Conservation (phyloP, 2,329 filamentous ascomycete species). For the Thermochaetoides dissita region DNA sequence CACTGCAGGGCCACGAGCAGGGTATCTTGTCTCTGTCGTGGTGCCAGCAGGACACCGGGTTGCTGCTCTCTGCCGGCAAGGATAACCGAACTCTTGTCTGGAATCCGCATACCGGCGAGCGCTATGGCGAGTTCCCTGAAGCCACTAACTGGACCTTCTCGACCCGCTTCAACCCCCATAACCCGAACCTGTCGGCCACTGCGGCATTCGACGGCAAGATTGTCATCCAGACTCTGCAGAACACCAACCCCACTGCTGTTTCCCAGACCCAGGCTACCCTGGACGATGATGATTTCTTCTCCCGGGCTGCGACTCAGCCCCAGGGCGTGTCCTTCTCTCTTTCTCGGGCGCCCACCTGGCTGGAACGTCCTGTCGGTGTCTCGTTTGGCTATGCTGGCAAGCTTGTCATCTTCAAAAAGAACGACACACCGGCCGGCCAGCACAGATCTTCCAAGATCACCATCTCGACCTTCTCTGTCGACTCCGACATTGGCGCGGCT, state of each 20-base stretch:
- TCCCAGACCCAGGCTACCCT: slow-evolving; percentile 53
- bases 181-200: slow-evolving; percentile 83
- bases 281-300: slow-evolving; percentile 93
- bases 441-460: slow-evolving; percentile 59
- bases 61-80: slow-evolving; percentile 87
- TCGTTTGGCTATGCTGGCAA: slow-evolving; percentile 95
- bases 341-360: slow-evolving; percentile 75
- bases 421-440: slow-evolving; percentile 45
- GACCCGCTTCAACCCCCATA: slow-evolving; percentile 84
- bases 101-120: slow-evolving; percentile 85
- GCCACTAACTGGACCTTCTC: slow-evolving; percentile 99
- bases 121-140: slow-evolving; percentile 84
- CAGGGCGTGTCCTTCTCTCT: slow-evolving; percentile 84
- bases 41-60: slow-evolving; percentile 80
- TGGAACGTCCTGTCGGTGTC: slow-evolving; percentile 69
- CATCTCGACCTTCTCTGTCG: slow-evolving; percentile 79
- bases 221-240: slow-evolving; percentile 82
- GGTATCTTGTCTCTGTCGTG: slow-evolving; percentile 89
- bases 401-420: slow-evolving; percentile 59
- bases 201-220: slow-evolving; percentile 97
- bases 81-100: slow-evolving; percentile 91
- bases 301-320: slow-evolving; percentile 79
- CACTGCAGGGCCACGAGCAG: slow-evolving; percentile 81
- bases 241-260: slow-evolving; percentile 66
- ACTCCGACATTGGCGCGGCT: slow-evolving; percentile 68